Evolutionary conservation across 305 asterid genomes (phyloP).

Genomic region (Salvia sclarea): DNA sequence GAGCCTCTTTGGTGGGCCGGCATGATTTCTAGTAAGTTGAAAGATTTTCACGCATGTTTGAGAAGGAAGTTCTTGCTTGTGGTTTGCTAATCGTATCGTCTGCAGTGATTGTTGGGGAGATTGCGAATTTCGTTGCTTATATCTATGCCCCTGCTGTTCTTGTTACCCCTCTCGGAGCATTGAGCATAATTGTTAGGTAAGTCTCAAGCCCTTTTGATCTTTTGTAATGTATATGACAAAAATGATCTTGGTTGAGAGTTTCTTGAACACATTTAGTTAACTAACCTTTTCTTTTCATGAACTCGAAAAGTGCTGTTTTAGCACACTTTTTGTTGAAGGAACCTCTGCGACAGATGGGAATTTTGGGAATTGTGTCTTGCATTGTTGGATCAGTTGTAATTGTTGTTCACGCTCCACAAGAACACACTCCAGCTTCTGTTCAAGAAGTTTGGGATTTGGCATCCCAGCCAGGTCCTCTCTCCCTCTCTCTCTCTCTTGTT

Average conservation of each 20-base stretch:
- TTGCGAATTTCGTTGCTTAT: constrained; percentile 85
- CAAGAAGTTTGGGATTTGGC: constrained; percentile 81
- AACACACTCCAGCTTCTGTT: constrained; percentile 64
- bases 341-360: constrained; percentile 56
- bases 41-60: neutral
- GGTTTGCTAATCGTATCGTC: constrained; percentile 27
- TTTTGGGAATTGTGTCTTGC: constrained; percentile 66
- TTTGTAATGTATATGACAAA: neutral
- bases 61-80: constrained; percentile 5
- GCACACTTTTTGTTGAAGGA: constrained; percentile 79
- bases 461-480: constrained; percentile 60
- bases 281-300: constrained; percentile 39
- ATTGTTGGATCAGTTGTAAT: constrained; percentile 72
- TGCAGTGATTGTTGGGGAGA: constrained; percentile 83
- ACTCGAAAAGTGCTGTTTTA: constrained; percentile 61
- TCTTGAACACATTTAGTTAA: constrained; percentile 20
- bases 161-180: constrained; percentile 92
- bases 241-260: constrained; percentile 9
- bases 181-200: constrained; percentile 86
- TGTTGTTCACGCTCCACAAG: constrained; percentile 84
- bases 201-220: constrained; percentile 7
- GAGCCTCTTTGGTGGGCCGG: constrained; percentile 99
- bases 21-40: constrained; percentile 74
- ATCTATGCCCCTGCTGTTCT: constrained; percentile 91
- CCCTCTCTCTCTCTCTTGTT: neutral